These are phyloP conservation scores for Colletotrichum falcatum DNA, from an alignment of 2,329 filamentous ascomycete species.

Conservation along the genomic window DNA sequence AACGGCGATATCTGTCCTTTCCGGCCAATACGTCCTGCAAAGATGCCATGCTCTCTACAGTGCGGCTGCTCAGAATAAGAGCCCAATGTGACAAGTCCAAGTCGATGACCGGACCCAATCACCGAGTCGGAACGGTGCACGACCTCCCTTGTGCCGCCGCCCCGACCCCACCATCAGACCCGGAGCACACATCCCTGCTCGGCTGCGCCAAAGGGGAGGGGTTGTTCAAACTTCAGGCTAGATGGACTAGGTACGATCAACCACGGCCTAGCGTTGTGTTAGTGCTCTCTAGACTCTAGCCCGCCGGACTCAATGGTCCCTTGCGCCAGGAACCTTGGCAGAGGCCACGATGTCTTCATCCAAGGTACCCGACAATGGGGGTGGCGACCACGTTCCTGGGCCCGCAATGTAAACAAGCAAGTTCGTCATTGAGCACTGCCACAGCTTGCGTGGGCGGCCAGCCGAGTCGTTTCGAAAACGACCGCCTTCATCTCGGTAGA, in stretches of 20 bases:
- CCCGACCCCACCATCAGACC: background rate
- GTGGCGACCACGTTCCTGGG: constrained; percentile 21
- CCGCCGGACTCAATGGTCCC: constrained; percentile 7
- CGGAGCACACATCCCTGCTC: constrained; percentile 16
- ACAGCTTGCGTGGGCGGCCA: constrained; percentile 14
- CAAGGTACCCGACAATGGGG: background rate
- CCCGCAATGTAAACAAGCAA: background rate
- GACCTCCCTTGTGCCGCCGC: constrained; percentile 4
- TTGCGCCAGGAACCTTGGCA: background rate
- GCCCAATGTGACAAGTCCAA: background rate
- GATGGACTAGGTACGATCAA: background rate
- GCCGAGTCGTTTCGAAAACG: constrained; percentile 13
- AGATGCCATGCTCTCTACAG: background rate
- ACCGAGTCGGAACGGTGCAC: constrained; percentile 6
- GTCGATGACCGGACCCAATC: background rate
- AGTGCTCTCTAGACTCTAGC: constrained; percentile 11
- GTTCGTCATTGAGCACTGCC: constrained; percentile 34
- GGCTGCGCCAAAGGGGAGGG: constrained; percentile 7
- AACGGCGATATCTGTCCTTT: constrained; percentile 8
- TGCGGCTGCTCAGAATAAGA: background rate
- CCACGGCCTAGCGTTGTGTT: constrained; percentile 3
- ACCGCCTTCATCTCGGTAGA: constrained; percentile 32
- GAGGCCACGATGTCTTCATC: constrained; percentile 19
- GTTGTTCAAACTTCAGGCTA: background rate
- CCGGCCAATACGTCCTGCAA: background rate